Conservation (phyloP, 345 rosid species). For the Hevea brasiliensis region DNA sequence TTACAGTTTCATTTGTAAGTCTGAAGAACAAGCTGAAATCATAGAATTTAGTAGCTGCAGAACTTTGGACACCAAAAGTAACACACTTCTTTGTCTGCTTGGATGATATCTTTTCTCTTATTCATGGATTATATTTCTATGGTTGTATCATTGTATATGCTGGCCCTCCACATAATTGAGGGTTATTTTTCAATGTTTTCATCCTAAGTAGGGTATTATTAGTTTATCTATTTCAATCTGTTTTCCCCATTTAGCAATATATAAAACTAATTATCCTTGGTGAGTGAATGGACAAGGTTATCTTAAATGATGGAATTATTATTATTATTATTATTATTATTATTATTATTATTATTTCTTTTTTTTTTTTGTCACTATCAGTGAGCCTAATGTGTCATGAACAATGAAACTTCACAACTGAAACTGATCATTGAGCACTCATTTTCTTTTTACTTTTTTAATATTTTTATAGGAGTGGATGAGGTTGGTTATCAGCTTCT, state of each 20-base stretch:
- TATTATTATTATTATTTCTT: too few relatives aligned
- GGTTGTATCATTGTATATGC: too few relatives aligned
- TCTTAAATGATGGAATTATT: too few relatives aligned
- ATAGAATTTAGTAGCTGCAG: background rate
- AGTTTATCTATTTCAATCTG: background rate
- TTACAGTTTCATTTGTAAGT: background rate
- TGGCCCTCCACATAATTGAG: too few relatives aligned
- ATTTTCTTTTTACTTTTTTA: background rate
- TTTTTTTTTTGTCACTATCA: background rate
- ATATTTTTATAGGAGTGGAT: conserved; percentile 34
- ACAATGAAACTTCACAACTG: background rate
- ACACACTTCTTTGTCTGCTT: background rate
- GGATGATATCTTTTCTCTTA: background rate
- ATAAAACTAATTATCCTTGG: background rate
- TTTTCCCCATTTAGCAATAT: background rate
- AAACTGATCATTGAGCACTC: background rate
- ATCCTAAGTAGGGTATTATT: too few relatives aligned
- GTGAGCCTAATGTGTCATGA: background rate
- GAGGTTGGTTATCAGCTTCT: conserved; percentile 54
- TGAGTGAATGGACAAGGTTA: background rate
- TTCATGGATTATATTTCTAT: too few relatives aligned
- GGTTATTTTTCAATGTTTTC: too few relatives aligned
- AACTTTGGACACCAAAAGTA: background rate
- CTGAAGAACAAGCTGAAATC: background rate
- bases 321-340: too few relatives aligned